Conservation (phyloP, 768 basidiomycete genomes). For the Leccinellum luteum region DNA sequence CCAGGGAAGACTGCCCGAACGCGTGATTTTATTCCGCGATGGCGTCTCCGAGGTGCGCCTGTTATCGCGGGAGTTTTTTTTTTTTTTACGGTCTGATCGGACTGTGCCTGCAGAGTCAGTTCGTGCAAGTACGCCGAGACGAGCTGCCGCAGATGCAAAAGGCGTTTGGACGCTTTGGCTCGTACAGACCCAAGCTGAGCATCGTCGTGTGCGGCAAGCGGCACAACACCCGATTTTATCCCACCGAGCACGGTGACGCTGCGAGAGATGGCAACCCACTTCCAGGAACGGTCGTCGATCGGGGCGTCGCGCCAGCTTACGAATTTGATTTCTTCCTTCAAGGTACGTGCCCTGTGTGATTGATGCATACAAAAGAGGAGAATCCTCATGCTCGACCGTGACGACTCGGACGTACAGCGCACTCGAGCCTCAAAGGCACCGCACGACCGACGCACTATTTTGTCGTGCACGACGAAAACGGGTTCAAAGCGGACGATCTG, state of each 20-base stretch:
- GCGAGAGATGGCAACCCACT: conserved; percentile 47
- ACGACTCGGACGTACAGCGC: too few relatives aligned
- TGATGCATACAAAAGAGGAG: too few relatives aligned
- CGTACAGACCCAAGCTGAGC: conserved; percentile 47
- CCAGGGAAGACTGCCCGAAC: conserved; percentile 32
- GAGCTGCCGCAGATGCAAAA: conserved; percentile 41
- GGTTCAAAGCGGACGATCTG: conserved; percentile 45
- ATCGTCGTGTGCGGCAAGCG: conserved; percentile 56
- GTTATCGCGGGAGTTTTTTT: not conserved
- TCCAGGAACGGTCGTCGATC: conserved; percentile 56
- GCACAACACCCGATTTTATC: conserved; percentile 56
- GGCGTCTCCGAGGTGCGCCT: conserved; percentile 72
- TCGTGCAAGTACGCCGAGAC: conserved; percentile 39
- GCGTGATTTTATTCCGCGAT: conserved; percentile 55
- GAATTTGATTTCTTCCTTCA: conserved; percentile 57
- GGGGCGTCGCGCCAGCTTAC: conserved; percentile 52
- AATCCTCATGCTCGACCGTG: too few relatives aligned
- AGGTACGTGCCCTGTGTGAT: conserved; percentile 23
- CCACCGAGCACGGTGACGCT: conserved; percentile 37
- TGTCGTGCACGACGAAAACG: conserved; percentile 53
- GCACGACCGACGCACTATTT: conserved; percentile 54
- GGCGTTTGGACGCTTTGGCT: conserved; percentile 40
- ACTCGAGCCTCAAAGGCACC: conserved; percentile 44
- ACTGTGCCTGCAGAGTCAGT: conserved; percentile 41
- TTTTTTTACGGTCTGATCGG: not conserved